Evolutionary conservation across 768 basidiomycete species (phyloP).

Genomic region (Tricholoma saponaceum): DNA sequence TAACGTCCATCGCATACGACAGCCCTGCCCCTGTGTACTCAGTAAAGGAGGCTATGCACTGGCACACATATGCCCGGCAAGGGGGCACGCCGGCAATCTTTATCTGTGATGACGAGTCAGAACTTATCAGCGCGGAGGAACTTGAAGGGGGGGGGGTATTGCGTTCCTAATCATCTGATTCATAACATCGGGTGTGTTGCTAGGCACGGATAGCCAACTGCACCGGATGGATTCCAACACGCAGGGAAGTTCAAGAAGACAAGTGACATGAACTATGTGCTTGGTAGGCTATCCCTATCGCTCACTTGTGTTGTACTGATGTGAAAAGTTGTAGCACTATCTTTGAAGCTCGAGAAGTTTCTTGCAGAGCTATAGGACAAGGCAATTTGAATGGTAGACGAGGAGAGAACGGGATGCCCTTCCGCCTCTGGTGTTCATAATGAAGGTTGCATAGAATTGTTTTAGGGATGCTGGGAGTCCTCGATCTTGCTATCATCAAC

Average conservation of each 20-base stretch:
- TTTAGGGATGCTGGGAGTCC: constrained; percentile 79
- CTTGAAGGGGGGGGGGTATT: constrained; percentile 55
- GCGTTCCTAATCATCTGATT: constrained; percentile 69
- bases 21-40: constrained; percentile 77
- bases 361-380: constrained; percentile 52
- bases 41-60: constrained; percentile 81
- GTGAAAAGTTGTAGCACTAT: constrained; percentile 34
- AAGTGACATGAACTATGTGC: constrained; percentile 73
- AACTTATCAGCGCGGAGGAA: constrained; percentile 61
- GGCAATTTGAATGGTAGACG: constrained; percentile 68
- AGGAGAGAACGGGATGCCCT: constrained; percentile 59
- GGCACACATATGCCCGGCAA: constrained; percentile 83
- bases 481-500: constrained; percentile 90
- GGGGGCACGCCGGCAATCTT: constrained; percentile 75
- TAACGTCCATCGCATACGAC: constrained; percentile 7
- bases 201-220: constrained; percentile 63
- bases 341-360: constrained; percentile 55
- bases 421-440: constrained; percentile 56
- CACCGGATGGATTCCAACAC: constrained; percentile 85
- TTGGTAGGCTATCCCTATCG: constrained; percentile 23
- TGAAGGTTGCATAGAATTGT: constrained; percentile 48
- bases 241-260: constrained; percentile 91
- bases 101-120: constrained; percentile 82
- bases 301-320: neutral
- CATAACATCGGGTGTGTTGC: constrained; percentile 77